Conservation (phyloP, 805 yeast species). For the Ogataea degrootiae region DNA sequence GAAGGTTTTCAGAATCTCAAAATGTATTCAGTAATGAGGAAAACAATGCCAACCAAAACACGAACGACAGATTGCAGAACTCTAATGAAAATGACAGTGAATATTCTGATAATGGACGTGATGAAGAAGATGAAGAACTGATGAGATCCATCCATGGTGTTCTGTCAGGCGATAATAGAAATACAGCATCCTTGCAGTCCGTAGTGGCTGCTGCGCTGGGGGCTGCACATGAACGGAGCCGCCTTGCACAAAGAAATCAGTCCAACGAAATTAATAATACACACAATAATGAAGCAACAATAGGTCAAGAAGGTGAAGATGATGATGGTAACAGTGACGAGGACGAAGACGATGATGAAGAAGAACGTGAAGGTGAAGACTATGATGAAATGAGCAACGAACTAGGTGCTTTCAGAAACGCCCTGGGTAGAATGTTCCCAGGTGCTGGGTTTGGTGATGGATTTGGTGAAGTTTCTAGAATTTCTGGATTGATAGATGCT, state of each 20-base stretch:
- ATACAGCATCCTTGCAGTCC: no score
- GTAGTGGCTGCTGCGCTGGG: not conserved
- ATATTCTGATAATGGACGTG: slow-evolving; percentile 15
- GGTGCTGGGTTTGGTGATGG: slow-evolving; percentile 26
- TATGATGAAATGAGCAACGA: slow-evolving; percentile 7
- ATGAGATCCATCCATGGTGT: not conserved
- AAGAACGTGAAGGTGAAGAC: slow-evolving; percentile 15
- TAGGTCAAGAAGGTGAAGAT: slow-evolving; percentile 10
- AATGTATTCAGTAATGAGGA: slow-evolving; percentile 10
- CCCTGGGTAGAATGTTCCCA: slow-evolving; percentile 26
- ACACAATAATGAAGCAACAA: slow-evolving; percentile 3
- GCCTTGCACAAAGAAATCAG: not conserved
- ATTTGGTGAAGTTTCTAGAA: slow-evolving; percentile 19
- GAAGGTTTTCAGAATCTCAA: slow-evolving; percentile 29
- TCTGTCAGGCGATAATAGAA: no score
- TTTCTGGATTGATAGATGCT: slow-evolving; percentile 31
- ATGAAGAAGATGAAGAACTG: slow-evolving; percentile 13
- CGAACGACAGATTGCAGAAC: not conserved
- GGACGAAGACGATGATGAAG: slow-evolving; percentile 20
- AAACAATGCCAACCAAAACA: not conserved
- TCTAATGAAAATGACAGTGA: not conserved
- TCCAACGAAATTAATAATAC: not conserved
- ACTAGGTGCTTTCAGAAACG: slow-evolving; percentile 19
- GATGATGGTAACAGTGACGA: slow-evolving; percentile 26
- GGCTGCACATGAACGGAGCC: not conserved